Evolutionary conservation across 306 rosid genomes (phyloP), one percentile per base, ranked within the genome.

Genomic region (Hippophae rhamnoides): DNA sequence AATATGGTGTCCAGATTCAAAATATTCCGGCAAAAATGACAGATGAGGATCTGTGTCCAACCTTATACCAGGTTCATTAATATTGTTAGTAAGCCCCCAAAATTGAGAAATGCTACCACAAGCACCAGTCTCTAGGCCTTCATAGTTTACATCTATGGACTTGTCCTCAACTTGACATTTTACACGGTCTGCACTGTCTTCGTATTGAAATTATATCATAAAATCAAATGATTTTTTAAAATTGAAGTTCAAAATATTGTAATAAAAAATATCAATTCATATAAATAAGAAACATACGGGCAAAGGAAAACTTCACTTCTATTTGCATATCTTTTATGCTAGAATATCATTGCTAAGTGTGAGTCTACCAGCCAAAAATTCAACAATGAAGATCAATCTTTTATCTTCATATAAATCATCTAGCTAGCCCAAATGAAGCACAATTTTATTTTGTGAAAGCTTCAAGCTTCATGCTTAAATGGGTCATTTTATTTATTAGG

Each of bases 11-110:
- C 44, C 64, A 41, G 52, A 58, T 50, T 68, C 66, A 52, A 75
- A 70, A 49, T 52, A 61, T 61, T 70, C 80, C 10, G 76, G 73
- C 47, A 71, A 71, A 14, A 76, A 71, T 57, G 76, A 76, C 10
- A 66, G 56, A 62, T 70, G 73, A 71, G 70, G 49, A 45, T 55
- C 70, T 58, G 60, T 50, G 63, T 66, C 80, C 40, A 65, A 68
- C 60, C 63, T 66, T 40, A 53, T 49, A 52, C 54, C 63, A 52
- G 56, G 70, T 47, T 65, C 74, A 54, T 58, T 5, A 14, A 48
- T 42, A 48, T 51, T 53, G 47, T 50, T 69, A 62, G 53, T 76
- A 51, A 59, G 45, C 76, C 63, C 58, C 73, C 54, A 58, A 61
- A 56, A 46, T 2, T 58, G 56, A 45, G 63, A 43, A 25, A 54